A percentile compares a stretch with the other conserved stretches of the same genome.
Evolutionary conservation across 371 early-diverging fungal genomes (phyloP).

Genomic region (Apophysomyces sp.): DNA sequence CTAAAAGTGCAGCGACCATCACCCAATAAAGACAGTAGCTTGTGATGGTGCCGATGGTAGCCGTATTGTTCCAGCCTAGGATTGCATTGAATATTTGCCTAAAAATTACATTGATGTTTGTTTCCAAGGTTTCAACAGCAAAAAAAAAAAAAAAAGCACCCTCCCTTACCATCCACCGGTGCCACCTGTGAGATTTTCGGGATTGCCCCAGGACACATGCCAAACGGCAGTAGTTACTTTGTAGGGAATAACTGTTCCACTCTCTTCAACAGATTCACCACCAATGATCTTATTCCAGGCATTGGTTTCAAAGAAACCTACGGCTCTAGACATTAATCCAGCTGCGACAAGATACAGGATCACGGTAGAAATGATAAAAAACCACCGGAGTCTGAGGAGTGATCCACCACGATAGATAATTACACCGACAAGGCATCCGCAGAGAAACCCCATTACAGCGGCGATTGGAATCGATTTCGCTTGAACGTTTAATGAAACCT

Average conservation of each 20-base stretch:
- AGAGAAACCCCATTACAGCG: conserved; percentile 62
- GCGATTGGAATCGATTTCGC: conserved; percentile 77
- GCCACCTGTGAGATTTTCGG: conserved; percentile 40
- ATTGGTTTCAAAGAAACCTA: conserved; percentile 61
- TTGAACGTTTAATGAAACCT: conserved; percentile 64
- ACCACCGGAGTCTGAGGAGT: conserved; percentile 63
- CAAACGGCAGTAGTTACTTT: conserved; percentile 43
- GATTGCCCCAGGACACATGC: conserved; percentile 51
- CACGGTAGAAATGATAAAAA: conserved; percentile 74
- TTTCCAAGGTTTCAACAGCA: background rate
- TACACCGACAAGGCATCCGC: conserved; percentile 67
- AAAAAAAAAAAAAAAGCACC: no score
- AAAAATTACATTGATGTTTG: background rate
- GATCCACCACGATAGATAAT: conserved; percentile 71
- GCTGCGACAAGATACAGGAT: conserved; percentile 76
- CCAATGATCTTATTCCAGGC: conserved; percentile 54
- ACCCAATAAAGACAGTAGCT: conserved; percentile 80
- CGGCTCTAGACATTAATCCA: conserved; percentile 66
- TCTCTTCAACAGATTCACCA: conserved; percentile 49
- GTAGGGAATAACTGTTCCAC: conserved; percentile 38
- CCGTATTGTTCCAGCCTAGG: conserved; percentile 74
- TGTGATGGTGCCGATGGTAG: conserved; percentile 67
- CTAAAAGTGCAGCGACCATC: conserved; percentile 44
- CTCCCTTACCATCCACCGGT: conserved; percentile 55
- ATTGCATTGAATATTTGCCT: conserved; percentile 24